Base-by-base conservation (phyloP, 371 early-diverging fungal species). In the Lichtheimia hyalospora region DNA sequence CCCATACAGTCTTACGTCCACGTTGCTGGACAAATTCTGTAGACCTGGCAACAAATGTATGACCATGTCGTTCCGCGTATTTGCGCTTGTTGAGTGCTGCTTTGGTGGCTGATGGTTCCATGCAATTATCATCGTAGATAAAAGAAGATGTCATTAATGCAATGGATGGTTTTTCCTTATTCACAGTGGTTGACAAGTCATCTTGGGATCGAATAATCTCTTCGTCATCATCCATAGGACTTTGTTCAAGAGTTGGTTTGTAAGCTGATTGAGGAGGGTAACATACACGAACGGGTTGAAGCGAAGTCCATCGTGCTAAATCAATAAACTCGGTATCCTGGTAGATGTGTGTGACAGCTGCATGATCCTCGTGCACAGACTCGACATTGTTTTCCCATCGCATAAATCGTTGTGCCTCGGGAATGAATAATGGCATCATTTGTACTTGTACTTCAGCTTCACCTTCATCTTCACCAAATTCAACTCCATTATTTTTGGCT, bases 81-180 rank as follows among this genome's bases (percentile, higher is more conserved):
- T 54, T 55, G 8, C 85, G 79, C 64, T 87, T 87, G 66, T 85
- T 85, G n/a, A 77, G 71, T 2, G 86, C 85, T 3, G 84, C 70
- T 1, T 58, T 57, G 0, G 79, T 66, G 0, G 81, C 80, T 15
- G 83, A 82, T 15, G 79, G 82, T 44, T 83, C 77, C 87, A 87
- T 87, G 52, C 87, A 87, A 50, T 68, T 58, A 52, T 66, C 72
- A 52, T 66, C 72, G 52, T 84, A 84, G 48, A 85, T 77, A 56
- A 74, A 84, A 5, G 84, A 84, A 15, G 84, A 84, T 0, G 87
- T 84, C 56, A 84, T 62, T 7, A 87, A 70, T 0, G 82, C 87
- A 52, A 83, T 71, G 13, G 67, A 68, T 6, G 60, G 59, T n/a
- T 27, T 23, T 25, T 58, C 63, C 1, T 46, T n/a, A 7, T 46